These are phyloP conservation scores for Chlorella variabilis DNA, from an alignment of 163 green algal species.

Conservation along the genomic window DNA sequence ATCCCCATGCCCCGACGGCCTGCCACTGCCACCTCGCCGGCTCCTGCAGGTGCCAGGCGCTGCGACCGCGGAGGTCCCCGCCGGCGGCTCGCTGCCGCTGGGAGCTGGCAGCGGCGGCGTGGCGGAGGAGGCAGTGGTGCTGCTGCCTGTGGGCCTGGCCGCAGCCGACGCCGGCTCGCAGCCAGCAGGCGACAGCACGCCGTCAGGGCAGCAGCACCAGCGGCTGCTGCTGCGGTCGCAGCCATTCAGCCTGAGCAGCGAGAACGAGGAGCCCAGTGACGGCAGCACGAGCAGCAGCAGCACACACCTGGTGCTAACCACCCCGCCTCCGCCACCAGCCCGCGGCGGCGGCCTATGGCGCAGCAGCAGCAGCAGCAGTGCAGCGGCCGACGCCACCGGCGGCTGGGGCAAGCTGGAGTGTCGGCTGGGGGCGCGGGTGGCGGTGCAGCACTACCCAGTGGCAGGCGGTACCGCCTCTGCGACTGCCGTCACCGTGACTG, in stretches of 20 bases:
- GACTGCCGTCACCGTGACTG: conserved; percentile 21
- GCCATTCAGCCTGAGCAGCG: conserved; percentile 7
- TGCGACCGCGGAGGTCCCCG: neutral
- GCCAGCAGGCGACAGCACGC: neutral
- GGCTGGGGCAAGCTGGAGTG: conserved; percentile 24
- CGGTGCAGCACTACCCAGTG: conserved; percentile 3
- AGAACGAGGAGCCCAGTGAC: neutral
- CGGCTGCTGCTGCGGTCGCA: conserved; percentile 18
- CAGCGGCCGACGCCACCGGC: neutral
- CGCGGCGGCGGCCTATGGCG: conserved; percentile 1
- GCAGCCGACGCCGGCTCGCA: neutral
- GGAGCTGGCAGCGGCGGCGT: neutral
- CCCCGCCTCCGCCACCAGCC: neutral
- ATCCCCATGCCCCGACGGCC: too few species aligned
- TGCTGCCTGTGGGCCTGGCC: neutral
- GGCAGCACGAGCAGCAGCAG: conserved; percentile 1
- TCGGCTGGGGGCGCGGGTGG: conserved; percentile 12
- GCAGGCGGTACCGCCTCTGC: neutral
- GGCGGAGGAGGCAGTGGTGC: conserved; percentile 4
- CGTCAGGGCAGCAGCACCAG: neutral
- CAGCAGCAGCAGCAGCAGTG: conserved; percentile 6
- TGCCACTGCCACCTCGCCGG: too few species aligned
- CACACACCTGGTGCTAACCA: conserved; percentile 6
- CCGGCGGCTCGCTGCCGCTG: conserved; percentile 7
- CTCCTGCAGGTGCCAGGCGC: conserved; percentile 27